A percentile compares a stretch with the other conserved stretches of the same genome.
phyloP scores from a whole-genome alignment of 2,329 filamentous ascomycete species.

The Apiospora kogelbergensis region DNA sequence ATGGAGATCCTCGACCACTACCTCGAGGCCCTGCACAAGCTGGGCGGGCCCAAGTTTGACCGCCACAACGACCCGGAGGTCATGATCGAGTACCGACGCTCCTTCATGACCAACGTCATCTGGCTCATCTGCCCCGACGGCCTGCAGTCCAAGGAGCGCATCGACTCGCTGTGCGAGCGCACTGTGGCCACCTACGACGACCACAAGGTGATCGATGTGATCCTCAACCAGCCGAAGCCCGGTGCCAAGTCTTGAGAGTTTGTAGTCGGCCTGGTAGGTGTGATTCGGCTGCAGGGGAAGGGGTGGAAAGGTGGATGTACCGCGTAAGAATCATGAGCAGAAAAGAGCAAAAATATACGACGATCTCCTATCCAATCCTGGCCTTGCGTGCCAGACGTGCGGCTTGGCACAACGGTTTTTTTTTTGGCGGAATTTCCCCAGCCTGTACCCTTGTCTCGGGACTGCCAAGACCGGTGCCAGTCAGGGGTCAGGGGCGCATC shows the following conservation, averaged over 20 bases:
- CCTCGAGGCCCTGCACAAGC: conserved; percentile 29
- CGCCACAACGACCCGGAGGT: conserved; percentile 30
- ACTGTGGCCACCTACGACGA: conserved; percentile 36
- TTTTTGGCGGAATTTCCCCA: no score
- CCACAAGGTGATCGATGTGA: conserved; percentile 35
- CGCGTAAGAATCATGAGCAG: no score
- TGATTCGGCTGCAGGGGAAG: not conserved
- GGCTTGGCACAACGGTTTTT: no score
- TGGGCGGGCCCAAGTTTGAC: conserved; percentile 29
- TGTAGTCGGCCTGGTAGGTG: not conserved
- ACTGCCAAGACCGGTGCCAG: no score
- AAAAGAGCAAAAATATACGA: no score
- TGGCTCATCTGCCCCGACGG: conserved; percentile 29
- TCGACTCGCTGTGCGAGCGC: conserved; percentile 33
- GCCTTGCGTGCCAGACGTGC: not conserved
- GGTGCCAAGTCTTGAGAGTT: not conserved
- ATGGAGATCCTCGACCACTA: conserved; percentile 38
- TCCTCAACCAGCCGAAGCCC: conserved; percentile 16
- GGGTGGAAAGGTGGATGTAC: no score
- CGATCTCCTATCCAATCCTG: no score
- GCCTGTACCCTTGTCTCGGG: no score
- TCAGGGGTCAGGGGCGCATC: no score
- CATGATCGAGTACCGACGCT: conserved; percentile 31
- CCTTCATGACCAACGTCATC: conserved; percentile 32
- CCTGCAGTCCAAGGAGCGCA: conserved; percentile 37